Evolutionary conservation across 495 filamentous ascomycete species (phyloP).

Genomic region (Aeminium ludgeri): DNA sequence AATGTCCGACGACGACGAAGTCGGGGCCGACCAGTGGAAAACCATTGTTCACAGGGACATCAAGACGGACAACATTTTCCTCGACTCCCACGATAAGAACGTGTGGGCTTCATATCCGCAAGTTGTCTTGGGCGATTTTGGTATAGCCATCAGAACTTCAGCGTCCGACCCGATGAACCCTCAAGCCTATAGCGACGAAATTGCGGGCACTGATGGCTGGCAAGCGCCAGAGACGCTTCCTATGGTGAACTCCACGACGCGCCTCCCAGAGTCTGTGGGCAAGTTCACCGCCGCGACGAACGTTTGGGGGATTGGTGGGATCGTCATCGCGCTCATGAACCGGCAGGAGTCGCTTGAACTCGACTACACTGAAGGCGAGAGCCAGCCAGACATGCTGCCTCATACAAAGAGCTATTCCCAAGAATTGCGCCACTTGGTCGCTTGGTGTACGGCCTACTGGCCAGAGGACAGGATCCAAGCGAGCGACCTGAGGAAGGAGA

Average conservation of each 20-base stretch:
- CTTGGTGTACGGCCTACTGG: neutral
- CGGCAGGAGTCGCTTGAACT: neutral
- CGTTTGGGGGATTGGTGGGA: neutral
- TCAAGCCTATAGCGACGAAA: neutral
- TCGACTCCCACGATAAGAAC: neutral
- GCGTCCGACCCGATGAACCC: neutral
- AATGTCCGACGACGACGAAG: no score
- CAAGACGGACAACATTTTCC: slow-evolving; percentile 3
- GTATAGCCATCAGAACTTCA: neutral
- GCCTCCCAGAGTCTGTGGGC: neutral
- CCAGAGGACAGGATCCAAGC: neutral
- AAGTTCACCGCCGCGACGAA: neutral
- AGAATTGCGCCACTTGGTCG: neutral
- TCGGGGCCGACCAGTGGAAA: neutral
- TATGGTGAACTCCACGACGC: neutral
- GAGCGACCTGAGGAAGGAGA: neutral
- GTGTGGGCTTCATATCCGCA: neutral
- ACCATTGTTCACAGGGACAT: slow-evolving; percentile 2
- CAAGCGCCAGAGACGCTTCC: slow-evolving; percentile 1
- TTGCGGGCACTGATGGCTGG: slow-evolving; percentile 1
- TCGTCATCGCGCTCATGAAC: neutral
- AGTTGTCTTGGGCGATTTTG: slow-evolving; percentile 1
- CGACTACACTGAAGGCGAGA: no score
- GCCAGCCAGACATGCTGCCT: neutral
- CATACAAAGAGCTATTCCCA: neutral